Evolutionary conservation across 2,329 filamentous ascomycete genomes (phyloP).

Genomic region (Colletotrichum spaethianum): DNA sequence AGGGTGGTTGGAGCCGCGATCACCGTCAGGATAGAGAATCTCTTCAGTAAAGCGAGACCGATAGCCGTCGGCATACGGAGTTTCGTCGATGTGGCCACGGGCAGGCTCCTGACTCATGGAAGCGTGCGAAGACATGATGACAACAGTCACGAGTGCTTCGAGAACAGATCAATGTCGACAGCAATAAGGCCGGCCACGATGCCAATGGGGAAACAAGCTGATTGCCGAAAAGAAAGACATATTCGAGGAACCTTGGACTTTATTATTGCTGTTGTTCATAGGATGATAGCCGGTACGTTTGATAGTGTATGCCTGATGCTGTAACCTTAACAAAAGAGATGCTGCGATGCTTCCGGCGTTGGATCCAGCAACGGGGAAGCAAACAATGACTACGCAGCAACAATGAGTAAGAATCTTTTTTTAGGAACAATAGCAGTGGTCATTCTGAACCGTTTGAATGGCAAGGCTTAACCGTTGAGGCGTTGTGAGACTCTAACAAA

Average conservation of each 20-base stretch:
- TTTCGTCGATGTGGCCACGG: slow-evolving; percentile 19
- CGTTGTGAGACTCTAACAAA: background rate
- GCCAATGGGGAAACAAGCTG: background rate
- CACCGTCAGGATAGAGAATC: slow-evolving; percentile 1
- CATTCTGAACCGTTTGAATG: background rate
- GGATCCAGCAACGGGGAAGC: background rate
- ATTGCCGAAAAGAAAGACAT: background rate
- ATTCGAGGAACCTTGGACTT: background rate
- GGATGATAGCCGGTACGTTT: background rate
- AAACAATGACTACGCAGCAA: background rate
- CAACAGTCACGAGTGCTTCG: background rate
- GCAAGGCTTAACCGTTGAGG: background rate
- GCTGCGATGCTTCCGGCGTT: background rate
- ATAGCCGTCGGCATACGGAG: slow-evolving; percentile 35
- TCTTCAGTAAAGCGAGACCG: slow-evolving; percentile 37
- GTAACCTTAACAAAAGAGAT: background rate
- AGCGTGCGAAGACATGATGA: background rate
- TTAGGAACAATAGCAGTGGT: slow-evolving; percentile 2
- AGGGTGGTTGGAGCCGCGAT: background rate
- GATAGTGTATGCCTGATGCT: background rate
- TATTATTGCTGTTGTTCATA: background rate
- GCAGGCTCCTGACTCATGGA: background rate
- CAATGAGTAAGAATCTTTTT: background rate
- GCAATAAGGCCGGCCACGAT: background rate
- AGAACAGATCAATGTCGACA: background rate